phyloP scores from a whole-genome alignment of 768 basidiomycete genomes.

The Collybia sp. region DNA sequence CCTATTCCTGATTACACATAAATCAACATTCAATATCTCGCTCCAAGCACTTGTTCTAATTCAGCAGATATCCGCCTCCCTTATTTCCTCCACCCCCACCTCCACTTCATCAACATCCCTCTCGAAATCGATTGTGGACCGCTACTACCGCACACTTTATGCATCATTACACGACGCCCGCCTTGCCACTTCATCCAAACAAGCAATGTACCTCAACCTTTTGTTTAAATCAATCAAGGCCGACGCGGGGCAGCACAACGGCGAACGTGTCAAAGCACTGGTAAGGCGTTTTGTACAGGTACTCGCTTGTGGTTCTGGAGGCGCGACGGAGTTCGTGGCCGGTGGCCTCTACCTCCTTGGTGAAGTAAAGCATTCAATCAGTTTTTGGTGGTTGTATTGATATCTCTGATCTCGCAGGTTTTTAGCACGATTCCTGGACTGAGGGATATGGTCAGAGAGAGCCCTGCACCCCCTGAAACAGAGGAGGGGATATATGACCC shows the following conservation, averaged over 20 bases:
- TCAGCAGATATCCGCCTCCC: constrained; percentile 69
- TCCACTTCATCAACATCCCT: constrained; percentile 35
- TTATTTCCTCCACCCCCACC: constrained; percentile 33
- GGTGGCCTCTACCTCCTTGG: constrained; percentile 86
- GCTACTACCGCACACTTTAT: constrained; percentile 84
- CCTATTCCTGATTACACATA: constrained; percentile 92
- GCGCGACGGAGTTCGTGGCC: constrained; percentile 82
- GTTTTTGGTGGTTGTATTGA: background rate
- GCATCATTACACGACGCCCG: constrained; percentile 83
- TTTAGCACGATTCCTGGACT: constrained; percentile 39
- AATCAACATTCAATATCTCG: constrained; percentile 94
- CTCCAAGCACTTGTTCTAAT: constrained; percentile 89
- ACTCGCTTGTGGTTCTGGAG: constrained; percentile 61
- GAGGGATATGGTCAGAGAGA: constrained; percentile 25
- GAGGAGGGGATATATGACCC: constrained; percentile 64
- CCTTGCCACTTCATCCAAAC: constrained; percentile 80
- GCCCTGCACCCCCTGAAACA: constrained; percentile 10
- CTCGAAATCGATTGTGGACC: constrained; percentile 49
- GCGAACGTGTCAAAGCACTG: constrained; percentile 71
- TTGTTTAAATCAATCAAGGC: constrained; percentile 87
- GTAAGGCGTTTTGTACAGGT: constrained; percentile 82
- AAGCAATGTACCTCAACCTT: constrained; percentile 95
- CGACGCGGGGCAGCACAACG: constrained; percentile 42
- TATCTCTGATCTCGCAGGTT: constrained; percentile 19
- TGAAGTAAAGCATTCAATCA: constrained; percentile 51